A percentile compares a stretch with the other conserved stretches of the same genome.
phyloP scores from a whole-genome alignment of 345 rosid genomes.

The Syzygium aromaticum region DNA sequence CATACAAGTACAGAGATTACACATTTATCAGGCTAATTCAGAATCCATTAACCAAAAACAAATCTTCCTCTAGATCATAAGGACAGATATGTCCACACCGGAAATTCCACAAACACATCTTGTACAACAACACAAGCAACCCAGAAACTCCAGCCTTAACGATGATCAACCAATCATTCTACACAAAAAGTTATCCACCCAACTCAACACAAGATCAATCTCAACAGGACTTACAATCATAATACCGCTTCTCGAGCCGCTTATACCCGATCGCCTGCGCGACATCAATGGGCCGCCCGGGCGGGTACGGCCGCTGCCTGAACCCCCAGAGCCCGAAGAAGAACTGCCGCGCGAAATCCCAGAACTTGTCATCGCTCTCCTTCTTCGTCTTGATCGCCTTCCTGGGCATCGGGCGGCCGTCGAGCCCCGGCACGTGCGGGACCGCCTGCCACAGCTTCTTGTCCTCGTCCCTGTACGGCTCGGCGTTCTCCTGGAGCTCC shows the following conservation, averaged over 20 bases:
- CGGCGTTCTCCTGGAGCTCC: conserved; percentile 50
- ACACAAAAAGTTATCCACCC: neutral
- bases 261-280: conserved; percentile 92
- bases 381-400: conserved; percentile 57
- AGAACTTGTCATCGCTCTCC: conserved; percentile 88
- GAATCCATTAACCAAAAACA: neutral
- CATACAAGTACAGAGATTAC: neutral
- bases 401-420: conserved; percentile 88
- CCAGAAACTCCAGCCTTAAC: neutral
- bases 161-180: neutral
- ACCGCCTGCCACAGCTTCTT: conserved; percentile 59
- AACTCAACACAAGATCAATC: neutral
- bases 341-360: conserved; percentile 84
- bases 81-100: neutral
- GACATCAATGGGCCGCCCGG: conserved; percentile 71
- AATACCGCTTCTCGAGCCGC: conserved; percentile 74
- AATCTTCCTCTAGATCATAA: neutral
- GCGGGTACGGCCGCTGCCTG: conserved; percentile 79
- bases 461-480: conserved; percentile 62
- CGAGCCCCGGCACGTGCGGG: conserved; percentile 66
- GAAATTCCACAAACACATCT: neutral
- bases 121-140: neutral
- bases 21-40: neutral
- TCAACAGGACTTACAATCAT: conserved; percentile 54
- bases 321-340: conserved; percentile 90